These are phyloP conservation scores for Euphrasia arctica DNA, from an alignment of 305 asterid genomes.

Conservation along the genomic window DNA sequence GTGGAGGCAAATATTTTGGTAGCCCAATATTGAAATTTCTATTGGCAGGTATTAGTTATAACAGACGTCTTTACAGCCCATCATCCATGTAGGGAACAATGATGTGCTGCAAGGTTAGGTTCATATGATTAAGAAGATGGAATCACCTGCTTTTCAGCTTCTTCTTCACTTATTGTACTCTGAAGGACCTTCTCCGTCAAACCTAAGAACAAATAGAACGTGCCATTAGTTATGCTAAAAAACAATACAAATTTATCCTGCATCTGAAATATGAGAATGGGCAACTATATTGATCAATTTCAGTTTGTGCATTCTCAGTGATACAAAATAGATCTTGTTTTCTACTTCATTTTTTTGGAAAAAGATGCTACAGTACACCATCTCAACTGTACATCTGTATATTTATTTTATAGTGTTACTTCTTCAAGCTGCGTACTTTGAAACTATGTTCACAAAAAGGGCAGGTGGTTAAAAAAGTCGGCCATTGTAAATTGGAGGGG, in stretches of 20 bases:
- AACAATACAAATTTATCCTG: slow-evolving; percentile 14
- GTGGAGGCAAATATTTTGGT: neutral
- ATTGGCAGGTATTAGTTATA: neutral
- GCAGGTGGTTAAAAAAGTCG: too few relatives aligned
- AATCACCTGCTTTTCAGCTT: slow-evolving; percentile 81
- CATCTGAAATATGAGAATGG: slow-evolving; percentile 9
- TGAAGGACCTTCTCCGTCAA: slow-evolving; percentile 80
- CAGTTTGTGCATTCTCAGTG: slow-evolving; percentile 2
- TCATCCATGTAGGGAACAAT: neutral
- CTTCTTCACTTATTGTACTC: slow-evolving; percentile 66
- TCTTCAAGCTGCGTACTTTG: too few relatives aligned
- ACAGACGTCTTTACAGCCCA: neutral
- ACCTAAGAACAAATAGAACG: slow-evolving; percentile 41
- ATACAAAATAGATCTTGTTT: slow-evolving; percentile 12
- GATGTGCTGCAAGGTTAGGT: slow-evolving; percentile 1
- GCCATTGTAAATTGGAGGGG: too few relatives aligned
- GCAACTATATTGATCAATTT: slow-evolving; percentile 16
- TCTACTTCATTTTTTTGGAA: slow-evolving; percentile 16
- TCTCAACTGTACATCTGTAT: slow-evolving; percentile 5
- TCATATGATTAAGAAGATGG: slow-evolving; percentile 1
- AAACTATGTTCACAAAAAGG: too few relatives aligned
- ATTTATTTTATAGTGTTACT: neutral
- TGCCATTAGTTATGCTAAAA: slow-evolving; percentile 30
- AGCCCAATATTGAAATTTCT: neutral
- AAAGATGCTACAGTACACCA: slow-evolving; percentile 6